Base-by-base conservation (phyloP, 2,329 filamentous ascomycete species). In the Diplodia seriata region DNA sequence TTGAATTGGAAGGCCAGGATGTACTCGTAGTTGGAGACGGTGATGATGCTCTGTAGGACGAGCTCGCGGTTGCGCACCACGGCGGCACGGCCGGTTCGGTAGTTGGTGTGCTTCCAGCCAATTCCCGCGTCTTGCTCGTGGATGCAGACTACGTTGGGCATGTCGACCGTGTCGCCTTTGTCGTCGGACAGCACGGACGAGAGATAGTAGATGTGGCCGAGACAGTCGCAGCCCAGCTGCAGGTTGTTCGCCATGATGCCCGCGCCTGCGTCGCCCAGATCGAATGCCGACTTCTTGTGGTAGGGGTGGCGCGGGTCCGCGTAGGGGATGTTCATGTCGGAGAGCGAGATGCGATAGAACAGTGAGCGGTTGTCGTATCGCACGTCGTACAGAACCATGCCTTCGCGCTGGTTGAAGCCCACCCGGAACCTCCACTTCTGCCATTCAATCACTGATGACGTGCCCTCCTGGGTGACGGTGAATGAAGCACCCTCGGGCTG, bases 351-450 rank as follows among this genome's bases (percentile, higher is more conserved):
- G 47, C 89, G 83, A 76, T 90, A 91, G 78, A 91, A 90, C 1
- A 91, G 76, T 70, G 84, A 86, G n/a, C 89, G 84, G 53, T 82
- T 80, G 69, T 87, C 87, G 72, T 90, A 90, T 38, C 83, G 81
- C 26, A 91, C 85, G 75, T 91, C 86, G 72, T 91, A 89, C 7
- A 91, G 79, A 1, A 91, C 87, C 81, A 90, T 85, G 12, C 89
- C 89, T 74, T 91, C 91, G 1, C 90, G 84, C 56, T 86, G 84
- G 75, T 89, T 92, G 80, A 90, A 91, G 43, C 86, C 85, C 3
- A 93, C 83, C 12, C 89, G 82, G 79, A 93, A 89, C 1, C 85
- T 82, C 89, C 90, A 92, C 72, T 90, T 91, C 76, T 91, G 89
- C 89, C 89, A 89, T 68, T 84, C 80, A 47, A 91, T 75, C 23